Evolutionary conservation across 228 moss, liverwort and hornwort genomes (phyloP).

Genomic region (Sphagnum fallax): DNA sequence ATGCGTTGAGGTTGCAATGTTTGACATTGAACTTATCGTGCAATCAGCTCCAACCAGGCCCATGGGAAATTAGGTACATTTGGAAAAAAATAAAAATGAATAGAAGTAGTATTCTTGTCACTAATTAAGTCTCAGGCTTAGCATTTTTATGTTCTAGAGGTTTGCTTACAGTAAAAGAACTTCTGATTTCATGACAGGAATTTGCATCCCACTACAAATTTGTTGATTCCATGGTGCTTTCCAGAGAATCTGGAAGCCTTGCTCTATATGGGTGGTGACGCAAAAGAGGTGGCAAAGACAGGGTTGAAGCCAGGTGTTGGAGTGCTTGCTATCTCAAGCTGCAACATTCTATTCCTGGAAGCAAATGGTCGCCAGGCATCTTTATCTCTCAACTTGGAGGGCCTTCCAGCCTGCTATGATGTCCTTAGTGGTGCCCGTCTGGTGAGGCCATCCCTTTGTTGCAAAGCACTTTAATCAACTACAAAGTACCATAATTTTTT

Average conservation of each 20-base stretch:
- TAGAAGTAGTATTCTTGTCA: no score
- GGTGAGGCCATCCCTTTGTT: constrained; percentile 13
- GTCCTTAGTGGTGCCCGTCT: constrained; percentile 27
- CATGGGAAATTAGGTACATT: constrained; percentile 55
- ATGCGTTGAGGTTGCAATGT: constrained; percentile 47
- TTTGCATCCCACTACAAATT: constrained; percentile 45
- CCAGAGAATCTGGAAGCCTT: constrained; percentile 6
- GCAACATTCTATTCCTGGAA: constrained; percentile 38
- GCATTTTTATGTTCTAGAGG: background rate
- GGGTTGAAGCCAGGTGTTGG: constrained; percentile 34
- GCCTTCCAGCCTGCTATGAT: constrained; percentile 42
- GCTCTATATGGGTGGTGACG: background rate
- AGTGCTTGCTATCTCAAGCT: constrained; percentile 41
- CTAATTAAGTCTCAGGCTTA: no score
- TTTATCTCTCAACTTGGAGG: constrained; percentile 30
- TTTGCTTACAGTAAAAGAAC: background rate
- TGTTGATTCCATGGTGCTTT: constrained; percentile 46
- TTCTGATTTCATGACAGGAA: constrained; percentile 21
- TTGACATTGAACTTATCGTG: constrained; percentile 36
- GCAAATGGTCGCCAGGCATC: constrained; percentile 40
- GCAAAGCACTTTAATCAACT: no score
- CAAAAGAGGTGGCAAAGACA: constrained; percentile 25
- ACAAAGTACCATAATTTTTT: no score
- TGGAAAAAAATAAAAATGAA: no score
- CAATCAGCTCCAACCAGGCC: constrained; percentile 50